Percentiles rank a stretch among this genome's conserved stretches.
Conservation (phyloP, 257 asterid genomes). For the Eucommia ulmoides region DNA sequence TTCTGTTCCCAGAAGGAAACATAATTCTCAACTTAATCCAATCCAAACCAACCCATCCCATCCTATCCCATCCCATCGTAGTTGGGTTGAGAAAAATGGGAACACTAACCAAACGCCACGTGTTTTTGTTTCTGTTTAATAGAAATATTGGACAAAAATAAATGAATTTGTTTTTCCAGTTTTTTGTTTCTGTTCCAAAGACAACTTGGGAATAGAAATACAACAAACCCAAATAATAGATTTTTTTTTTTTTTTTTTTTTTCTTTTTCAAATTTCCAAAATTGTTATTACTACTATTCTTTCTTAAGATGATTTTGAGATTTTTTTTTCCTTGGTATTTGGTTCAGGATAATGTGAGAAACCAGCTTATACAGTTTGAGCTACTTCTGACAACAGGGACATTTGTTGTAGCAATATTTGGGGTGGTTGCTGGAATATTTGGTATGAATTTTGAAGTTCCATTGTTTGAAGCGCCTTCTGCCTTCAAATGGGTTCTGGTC, state of each 20-base stretch:
- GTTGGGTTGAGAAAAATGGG: no score
- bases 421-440: constrained; percentile 92
- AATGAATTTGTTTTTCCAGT: not conserved
- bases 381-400: constrained; percentile 89
- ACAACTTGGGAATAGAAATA: not conserved
- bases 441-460: constrained; percentile 81
- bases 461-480: constrained; percentile 50
- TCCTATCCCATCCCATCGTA: no score
- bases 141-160: no score
- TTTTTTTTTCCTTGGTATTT: not conserved
- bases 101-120: no score
- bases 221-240: not conserved
- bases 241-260: not conserved
- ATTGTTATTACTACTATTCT: not conserved
- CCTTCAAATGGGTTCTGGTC: constrained; percentile 82
- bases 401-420: constrained; percentile 86
- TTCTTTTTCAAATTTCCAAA: not conserved
- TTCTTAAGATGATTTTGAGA: not conserved
- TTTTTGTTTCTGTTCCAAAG: not conserved
- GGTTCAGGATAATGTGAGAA: constrained; percentile 86
- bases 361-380: constrained; percentile 96
- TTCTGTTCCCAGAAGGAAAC: no score
- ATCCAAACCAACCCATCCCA: no score
- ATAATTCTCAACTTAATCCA: no score
- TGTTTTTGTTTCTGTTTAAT: no score